Evolutionary conservation across 306 rosid genomes (phyloP).

Genomic region (Vigna reflexopilosa): DNA sequence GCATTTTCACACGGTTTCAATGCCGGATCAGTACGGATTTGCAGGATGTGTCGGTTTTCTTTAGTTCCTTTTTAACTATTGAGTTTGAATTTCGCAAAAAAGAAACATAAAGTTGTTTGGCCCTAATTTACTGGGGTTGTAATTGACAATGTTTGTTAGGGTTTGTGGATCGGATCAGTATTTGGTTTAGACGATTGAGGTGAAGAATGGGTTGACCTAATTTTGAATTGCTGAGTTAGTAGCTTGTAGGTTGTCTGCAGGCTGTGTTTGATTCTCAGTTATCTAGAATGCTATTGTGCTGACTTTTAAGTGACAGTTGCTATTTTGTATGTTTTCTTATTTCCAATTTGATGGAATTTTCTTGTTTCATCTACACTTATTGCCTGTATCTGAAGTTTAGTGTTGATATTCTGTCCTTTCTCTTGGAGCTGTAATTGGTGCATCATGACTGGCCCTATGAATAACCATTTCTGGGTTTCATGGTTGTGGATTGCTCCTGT

Average conservation of each 20-base stretch:
- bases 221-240: slow-evolving; percentile 33
- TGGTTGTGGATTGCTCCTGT: slow-evolving; percentile 12
- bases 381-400: neutral
- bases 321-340: neutral
- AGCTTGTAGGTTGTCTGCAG: neutral
- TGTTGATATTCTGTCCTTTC: slow-evolving; percentile 8
- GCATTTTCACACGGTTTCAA: slow-evolving; percentile 26
- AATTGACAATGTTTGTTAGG: slow-evolving; percentile 35
- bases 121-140: neutral
- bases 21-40: slow-evolving; percentile 44
- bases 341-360: neutral
- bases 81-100: slow-evolving; percentile 14
- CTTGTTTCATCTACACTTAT: neutral
- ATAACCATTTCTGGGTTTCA: neutral
- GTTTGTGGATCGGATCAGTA: slow-evolving; percentile 37
- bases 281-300: neutral
- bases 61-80: neutral
- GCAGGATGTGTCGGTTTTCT: neutral
- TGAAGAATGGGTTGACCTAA: neutral
- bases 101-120: neutral
- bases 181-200: neutral
- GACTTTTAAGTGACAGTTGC: neutral
- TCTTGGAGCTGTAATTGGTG: neutral
- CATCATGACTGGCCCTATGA: neutral
- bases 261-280: neutral